phyloP scores from a whole-genome alignment of 2,329 filamentous ascomycete genomes.

The Seiridium unicorne region DNA sequence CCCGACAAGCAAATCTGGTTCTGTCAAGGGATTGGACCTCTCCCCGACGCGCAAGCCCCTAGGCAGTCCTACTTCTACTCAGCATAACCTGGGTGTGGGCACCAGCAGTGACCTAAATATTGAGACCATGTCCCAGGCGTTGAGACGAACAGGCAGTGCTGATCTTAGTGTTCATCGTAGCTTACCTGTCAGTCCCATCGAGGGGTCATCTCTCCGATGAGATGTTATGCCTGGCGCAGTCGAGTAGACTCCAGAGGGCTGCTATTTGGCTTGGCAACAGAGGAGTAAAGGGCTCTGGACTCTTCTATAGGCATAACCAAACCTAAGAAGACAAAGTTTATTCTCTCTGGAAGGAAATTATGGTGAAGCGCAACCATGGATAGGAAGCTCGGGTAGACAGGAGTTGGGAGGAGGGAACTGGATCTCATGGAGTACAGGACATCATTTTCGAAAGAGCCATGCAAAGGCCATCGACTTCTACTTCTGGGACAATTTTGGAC shows the following conservation, averaged over 20 bases:
- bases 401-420: too few relatives aligned
- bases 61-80: constrained; percentile 60
- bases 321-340: too few relatives aligned
- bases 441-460: too few relatives aligned
- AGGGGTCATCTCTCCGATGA: constrained; percentile 30
- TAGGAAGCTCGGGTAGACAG: too few relatives aligned
- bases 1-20: constrained; percentile 73
- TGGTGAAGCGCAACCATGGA: too few relatives aligned
- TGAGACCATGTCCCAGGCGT: constrained; percentile 89
- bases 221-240: neutral
- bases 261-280: too few relatives aligned
- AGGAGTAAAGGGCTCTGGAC: too few relatives aligned
- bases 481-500: constrained; percentile 1
- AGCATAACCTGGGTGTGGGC: constrained; percentile 42
- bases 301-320: too few relatives aligned
- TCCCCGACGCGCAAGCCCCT: constrained; percentile 61
- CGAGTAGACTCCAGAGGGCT: too few relatives aligned
- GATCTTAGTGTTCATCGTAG: constrained; percentile 64
- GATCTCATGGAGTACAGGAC: too few relatives aligned
- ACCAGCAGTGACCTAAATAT: constrained; percentile 74
- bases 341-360: too few relatives aligned
- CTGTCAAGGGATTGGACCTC: constrained; percentile 71
- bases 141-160: constrained; percentile 80
- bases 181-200: constrained; percentile 57
- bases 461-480: neutral